Percentiles rank a stretch among this genome's conserved stretches.
Evolutionary conservation across 768 basidiomycete genomes (phyloP).

Genomic region (Rhizopogon vinicolor): DNA sequence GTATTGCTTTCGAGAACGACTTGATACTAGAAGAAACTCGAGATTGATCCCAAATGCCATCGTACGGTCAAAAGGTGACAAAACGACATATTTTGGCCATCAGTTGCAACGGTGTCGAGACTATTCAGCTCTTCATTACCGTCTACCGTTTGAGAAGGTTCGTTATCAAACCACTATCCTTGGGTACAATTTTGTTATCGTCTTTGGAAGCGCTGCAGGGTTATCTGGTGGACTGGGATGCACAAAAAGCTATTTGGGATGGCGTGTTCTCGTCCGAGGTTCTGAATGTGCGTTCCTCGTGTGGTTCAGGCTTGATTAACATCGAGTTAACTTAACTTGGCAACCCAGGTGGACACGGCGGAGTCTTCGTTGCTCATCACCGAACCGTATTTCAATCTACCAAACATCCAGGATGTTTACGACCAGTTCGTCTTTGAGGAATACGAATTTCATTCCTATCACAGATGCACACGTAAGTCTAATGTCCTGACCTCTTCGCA

Average conservation of each 20-base stretch:
- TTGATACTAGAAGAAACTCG: slow-evolving; percentile 1
- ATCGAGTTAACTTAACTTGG: slow-evolving; percentile 7
- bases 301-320: background rate
- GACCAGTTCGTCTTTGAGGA: slow-evolving; percentile 97
- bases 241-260: slow-evolving; percentile 93
- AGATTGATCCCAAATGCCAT: slow-evolving; percentile 81
- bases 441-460: slow-evolving; percentile 86
- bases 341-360: slow-evolving; percentile 61
- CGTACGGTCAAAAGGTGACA: slow-evolving; percentile 81
- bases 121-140: slow-evolving; percentile 75
- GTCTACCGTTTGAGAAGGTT: slow-evolving; percentile 88
- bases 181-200: background rate
- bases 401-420: slow-evolving; percentile 87
- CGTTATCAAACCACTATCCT: slow-evolving; percentile 8
- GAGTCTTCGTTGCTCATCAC: slow-evolving; percentile 79
- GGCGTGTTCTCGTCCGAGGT: slow-evolving; percentile 73
- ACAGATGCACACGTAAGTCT: slow-evolving; percentile 74
- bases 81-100: slow-evolving; percentile 79
- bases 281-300: slow-evolving; percentile 46
- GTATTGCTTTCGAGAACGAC: background rate
- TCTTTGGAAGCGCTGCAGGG: slow-evolving; percentile 51
- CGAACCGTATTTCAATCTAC: slow-evolving; percentile 92
- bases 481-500: slow-evolving; percentile 14
- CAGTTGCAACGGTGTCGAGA: slow-evolving; percentile 76
- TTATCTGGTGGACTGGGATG: slow-evolving; percentile 92